Conservation (phyloP, 2,329 filamentous ascomycete species). For the Xylariaceae sp. region DNA sequence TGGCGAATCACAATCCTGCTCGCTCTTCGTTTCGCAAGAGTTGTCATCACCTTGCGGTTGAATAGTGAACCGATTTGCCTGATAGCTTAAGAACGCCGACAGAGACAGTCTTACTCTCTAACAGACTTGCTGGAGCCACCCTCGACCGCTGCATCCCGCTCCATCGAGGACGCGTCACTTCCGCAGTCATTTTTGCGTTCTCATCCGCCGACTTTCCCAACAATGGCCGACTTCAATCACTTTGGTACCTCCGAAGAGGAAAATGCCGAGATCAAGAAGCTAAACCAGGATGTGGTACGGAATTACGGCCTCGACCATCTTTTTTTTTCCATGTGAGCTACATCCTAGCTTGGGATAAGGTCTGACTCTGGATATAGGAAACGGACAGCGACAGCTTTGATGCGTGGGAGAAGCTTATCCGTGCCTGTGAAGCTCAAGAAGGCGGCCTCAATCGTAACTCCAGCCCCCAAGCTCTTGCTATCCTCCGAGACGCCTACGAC, state of each 20-base stretch:
- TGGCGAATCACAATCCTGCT: background rate
- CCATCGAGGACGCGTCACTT: background rate
- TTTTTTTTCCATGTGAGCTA: background rate
- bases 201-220: conserved; percentile 6
- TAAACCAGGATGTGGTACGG: conserved; percentile 73
- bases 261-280: conserved; percentile 74
- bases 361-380: conserved; percentile 41
- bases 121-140: background rate
- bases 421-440: conserved; percentile 77
- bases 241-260: conserved; percentile 75
- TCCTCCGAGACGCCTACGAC: conserved; percentile 84
- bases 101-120: background rate
- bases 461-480: conserved; percentile 84
- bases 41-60: background rate
- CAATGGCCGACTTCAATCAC: conserved; percentile 66
- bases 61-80: background rate
- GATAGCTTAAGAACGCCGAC: background rate
- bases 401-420: conserved; percentile 87
- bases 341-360: background rate
- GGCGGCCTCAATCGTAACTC: conserved; percentile 95
- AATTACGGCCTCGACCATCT: conserved; percentile 1
- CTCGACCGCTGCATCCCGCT: background rate
- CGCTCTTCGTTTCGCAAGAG: background rate
- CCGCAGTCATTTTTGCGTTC: background rate
- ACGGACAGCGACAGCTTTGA: conserved; percentile 86